These are phyloP conservation scores for Colletotrichum scovillei DNA, from an alignment of 2,329 filamentous ascomycete genomes.

Conservation along the genomic window DNA sequence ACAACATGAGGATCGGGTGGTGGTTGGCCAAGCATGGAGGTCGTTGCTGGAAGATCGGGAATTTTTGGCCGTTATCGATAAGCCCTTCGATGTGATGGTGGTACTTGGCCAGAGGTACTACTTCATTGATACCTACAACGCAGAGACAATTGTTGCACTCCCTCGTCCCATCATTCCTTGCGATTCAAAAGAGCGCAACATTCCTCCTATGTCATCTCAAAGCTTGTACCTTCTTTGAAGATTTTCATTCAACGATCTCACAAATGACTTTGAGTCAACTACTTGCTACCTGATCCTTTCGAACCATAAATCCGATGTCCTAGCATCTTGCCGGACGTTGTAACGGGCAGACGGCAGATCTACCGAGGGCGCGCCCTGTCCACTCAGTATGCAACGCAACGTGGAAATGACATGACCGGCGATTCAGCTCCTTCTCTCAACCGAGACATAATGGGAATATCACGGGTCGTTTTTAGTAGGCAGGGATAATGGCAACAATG, in stretches of 20 bases:
- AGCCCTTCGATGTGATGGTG: background rate
- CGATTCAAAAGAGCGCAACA: background rate
- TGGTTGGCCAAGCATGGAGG: background rate
- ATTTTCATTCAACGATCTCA: background rate
- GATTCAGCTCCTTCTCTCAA: background rate
- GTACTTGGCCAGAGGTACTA: background rate
- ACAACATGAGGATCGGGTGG: background rate
- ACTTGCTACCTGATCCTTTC: background rate
- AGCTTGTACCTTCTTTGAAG: background rate
- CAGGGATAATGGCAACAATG: background rate
- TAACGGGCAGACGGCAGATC: background rate
- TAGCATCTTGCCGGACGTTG: background rate
- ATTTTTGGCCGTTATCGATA: slow-evolving; percentile 36
- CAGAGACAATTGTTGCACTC: background rate
- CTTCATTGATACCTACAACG: too few relatives aligned
- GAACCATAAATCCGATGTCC: background rate
- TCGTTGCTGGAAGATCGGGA: slow-evolving; percentile 6
- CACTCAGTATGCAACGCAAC: background rate
- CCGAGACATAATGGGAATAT: background rate
- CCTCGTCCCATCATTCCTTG: background rate
- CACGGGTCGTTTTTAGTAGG: background rate
- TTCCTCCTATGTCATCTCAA: background rate
- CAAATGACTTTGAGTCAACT: too few relatives aligned
- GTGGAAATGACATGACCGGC: background rate
- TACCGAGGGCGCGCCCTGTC: slow-evolving; percentile 19